Evolutionary conservation across 805 yeast species (phyloP), one percentile per base, ranked within the genome.

Genomic region (Saturnispora gosingensis): DNA sequence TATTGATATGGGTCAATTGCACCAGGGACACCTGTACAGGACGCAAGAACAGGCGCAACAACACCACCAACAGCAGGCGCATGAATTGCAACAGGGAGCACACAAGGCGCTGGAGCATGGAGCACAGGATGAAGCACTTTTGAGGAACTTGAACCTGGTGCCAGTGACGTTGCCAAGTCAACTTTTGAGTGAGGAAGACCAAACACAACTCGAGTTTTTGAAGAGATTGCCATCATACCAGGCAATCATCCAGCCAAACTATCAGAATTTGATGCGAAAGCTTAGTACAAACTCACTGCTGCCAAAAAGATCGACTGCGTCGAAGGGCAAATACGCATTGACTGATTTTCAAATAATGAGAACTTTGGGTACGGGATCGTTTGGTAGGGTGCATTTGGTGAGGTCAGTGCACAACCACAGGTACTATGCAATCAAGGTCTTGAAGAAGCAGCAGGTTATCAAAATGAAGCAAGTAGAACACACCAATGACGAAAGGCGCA

Each of bases 391-490:
- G 18, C 83, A 78, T 61, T 66, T 79, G 54, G 82, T 78, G 10
- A 63, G 82, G 51, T 75, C 80, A 4, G 76, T 77, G 32, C 83
- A 79, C 57, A 79, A 79, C 56, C 81, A 81, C 18, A 65, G 83
- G 43, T 79, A 73, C 59, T 79, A 79, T 58, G 83, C 83, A 39
- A 78, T 79, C 67, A 79, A 79, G 59, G 80, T 78, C 9, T 68
- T 79, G 59, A 76, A 77, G 57, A 79, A 79, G 61, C 75, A 73
- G 45, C 74, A 79, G 58, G 82, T 79, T 46, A 78, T 79, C 11
- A 77, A 74, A 58, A 77, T 78, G 77, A 79, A 79, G 61, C 83
- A 79, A 61, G 81, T 79, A 22, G 83, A 79, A 61, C 83, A 79
- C 61, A 78, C 83, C 18, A 79, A 79, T 59, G 83, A 79, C 60